phyloP scores from a whole-genome alignment of 306 rosid genomes.

The Sechiopsis laciniata region DNA sequence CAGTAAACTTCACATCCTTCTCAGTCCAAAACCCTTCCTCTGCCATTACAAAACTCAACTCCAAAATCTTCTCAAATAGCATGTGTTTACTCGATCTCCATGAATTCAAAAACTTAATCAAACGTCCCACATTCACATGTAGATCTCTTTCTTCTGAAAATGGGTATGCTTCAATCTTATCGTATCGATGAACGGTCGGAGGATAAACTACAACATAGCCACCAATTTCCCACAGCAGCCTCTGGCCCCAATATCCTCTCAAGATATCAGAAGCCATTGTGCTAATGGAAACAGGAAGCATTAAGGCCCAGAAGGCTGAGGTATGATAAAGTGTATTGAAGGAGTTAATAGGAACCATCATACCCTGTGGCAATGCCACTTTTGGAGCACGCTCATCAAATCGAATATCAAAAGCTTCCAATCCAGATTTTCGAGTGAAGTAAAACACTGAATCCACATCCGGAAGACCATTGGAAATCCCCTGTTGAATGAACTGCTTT shows the following conservation, averaged over 20 bases:
- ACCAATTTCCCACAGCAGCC: conserved; percentile 95
- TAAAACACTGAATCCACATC: conserved; percentile 96
- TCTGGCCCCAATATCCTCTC: conserved; percentile 98
- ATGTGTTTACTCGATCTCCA: conserved; percentile 85
- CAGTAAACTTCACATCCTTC: conserved; percentile 78
- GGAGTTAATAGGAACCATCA: conserved; percentile 83
- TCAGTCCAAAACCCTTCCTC: conserved; percentile 95
- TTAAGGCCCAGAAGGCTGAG: conserved; percentile 90
- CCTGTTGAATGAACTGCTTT: conserved; percentile 92
- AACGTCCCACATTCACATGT: conserved; percentile 87
- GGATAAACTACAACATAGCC: conserved; percentile 87
- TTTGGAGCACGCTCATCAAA: conserved; percentile 81
- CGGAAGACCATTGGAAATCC: conserved; percentile 83
- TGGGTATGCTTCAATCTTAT: conserved; percentile 69
- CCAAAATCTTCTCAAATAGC: conserved; percentile 74
- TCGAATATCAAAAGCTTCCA: conserved; percentile 72
- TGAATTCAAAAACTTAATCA: conserved; percentile 54
- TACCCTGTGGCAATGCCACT: conserved; percentile 88
- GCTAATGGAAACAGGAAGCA: conserved; percentile 97
- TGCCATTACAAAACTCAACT: conserved; percentile 76
- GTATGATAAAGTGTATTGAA: conserved; percentile 85
- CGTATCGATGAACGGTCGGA: conserved; percentile 74
- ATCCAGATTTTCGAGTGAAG: conserved; percentile 72
- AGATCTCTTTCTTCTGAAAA: conserved; percentile 96
- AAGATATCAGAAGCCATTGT: conserved; percentile 91